Base-by-base conservation (phyloP, 192 early-diverging fungal species). In the Dissophora ornata region DNA sequence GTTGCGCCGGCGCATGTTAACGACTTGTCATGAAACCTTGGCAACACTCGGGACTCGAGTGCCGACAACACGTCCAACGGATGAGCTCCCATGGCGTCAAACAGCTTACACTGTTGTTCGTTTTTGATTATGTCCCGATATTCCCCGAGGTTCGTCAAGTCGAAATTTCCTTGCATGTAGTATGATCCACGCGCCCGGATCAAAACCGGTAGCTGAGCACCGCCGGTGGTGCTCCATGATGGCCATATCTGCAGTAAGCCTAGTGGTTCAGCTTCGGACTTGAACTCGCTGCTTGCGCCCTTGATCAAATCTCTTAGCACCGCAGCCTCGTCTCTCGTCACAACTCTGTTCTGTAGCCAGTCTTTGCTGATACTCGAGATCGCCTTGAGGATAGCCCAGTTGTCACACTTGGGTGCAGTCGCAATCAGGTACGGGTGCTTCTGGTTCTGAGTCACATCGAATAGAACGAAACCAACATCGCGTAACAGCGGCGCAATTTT, bases 191-290 rank as follows among this genome's bases (percentile, higher is more conserved):
- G 21, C 6, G 68, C 68, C 5, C 16, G 19, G 32, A 69, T 61
- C 30, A 47, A 24, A 36, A 16, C 30, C 5, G 1, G 29, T 18
- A 11, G 40, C 18, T 44, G 36, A 12, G 24, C 44, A 9, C 7
- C 9, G 47, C 26, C 19, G 25, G 11, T 40, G 22, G 32, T 2
- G 2, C 7, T 16, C 25, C 19, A 67, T 0, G 56, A 51, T 28
- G 45, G 45, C 66, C 66, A 68, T 29, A 68, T 68, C 24, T 21
- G 11, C 7, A 68, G 56, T 15, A 29, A 0, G 4, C 66, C 66
- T 5, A 68, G 48, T 4, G 44, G 29, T 5, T 1, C 29, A 22
- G 21, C 26, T 2, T 30, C 18, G 4, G 18, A 5, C 6, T 11
- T 54, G 10, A 40, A 33, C 0, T 44, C 28, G 11, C 22, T 25